These are phyloP conservation scores for Saccharomycopsis schoenii DNA, from an alignment of 805 yeast genomes.

Conservation along the genomic window DNA sequence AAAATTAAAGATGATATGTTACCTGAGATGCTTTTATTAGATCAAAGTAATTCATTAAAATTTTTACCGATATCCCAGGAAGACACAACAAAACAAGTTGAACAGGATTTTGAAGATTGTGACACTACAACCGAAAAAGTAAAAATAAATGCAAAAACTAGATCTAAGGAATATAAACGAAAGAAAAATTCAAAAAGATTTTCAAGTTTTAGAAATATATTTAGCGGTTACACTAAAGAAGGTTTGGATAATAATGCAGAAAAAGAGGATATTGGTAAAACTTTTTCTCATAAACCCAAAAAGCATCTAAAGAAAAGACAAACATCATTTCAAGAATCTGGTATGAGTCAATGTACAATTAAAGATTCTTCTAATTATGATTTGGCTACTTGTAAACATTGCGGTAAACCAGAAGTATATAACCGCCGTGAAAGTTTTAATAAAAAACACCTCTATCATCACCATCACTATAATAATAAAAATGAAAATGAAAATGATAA, in stretches of 20 bases:
- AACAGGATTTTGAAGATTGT: background rate
- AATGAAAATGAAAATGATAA: background rate
- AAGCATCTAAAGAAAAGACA: background rate
- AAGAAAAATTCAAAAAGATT: background rate
- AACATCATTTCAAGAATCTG: background rate
- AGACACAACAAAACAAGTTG: background rate
- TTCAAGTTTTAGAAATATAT: background rate
- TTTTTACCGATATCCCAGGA: background rate
- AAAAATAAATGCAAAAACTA: background rate
- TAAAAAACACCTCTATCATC: constrained; percentile 7
- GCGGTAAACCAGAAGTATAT: constrained; percentile 5
- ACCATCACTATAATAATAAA: constrained; percentile 4
- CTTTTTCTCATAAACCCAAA: background rate
- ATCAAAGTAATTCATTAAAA: background rate
- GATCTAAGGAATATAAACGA: background rate
- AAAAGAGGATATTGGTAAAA: background rate
- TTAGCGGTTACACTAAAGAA: background rate
- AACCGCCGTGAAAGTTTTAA: constrained; percentile 4
- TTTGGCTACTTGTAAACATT: background rate
- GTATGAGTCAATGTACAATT: background rate
- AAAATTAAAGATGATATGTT: background rate
- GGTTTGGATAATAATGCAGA: background rate
- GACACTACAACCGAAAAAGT: background rate
- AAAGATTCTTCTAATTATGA: background rate
- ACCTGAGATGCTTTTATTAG: background rate